phyloP scores from a whole-genome alignment of 2,329 filamentous ascomycete genomes.

The Lasiodiplodia sp. region DNA sequence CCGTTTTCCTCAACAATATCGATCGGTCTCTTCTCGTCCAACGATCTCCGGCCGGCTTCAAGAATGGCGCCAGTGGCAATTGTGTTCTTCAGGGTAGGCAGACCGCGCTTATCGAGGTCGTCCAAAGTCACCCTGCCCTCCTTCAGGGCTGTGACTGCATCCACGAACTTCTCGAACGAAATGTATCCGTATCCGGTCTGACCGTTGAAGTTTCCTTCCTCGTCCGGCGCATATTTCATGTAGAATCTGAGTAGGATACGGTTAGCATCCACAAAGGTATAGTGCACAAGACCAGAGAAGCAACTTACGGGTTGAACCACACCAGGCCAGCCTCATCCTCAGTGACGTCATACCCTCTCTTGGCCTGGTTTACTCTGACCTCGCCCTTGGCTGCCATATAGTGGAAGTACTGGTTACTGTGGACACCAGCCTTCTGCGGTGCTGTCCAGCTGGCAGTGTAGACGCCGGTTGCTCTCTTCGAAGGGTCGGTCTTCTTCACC shows the following conservation, averaged over 20 bases:
- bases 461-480: conserved; percentile 81
- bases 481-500: conserved; percentile 73
- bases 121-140: conserved; percentile 74
- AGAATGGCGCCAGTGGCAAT: conserved; percentile 91
- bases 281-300: background rate
- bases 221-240: conserved; percentile 92
- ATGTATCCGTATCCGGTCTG: conserved; percentile 94
- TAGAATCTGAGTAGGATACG: conserved; percentile 67
- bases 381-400: conserved; percentile 87
- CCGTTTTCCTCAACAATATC: conserved; percentile 73
- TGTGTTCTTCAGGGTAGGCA: conserved; percentile 88
- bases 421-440: conserved; percentile 90
- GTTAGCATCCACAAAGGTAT: background rate
- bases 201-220: conserved; percentile 92
- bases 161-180: conserved; percentile 94
- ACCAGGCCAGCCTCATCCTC: conserved; percentile 75
- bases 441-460: conserved; percentile 97
- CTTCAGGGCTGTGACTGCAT: conserved; percentile 81
- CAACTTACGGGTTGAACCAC: conserved; percentile 81
- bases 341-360: conserved; percentile 93
- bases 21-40: conserved; percentile 82
- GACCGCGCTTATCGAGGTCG: conserved; percentile 78
- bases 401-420: conserved; percentile 97
- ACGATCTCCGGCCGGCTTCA: conserved; percentile 81
- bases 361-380: conserved; percentile 89